Evolutionary conservation across 169 alveolate genomes (phyloP), one percentile per base, ranked within the genome.

Genomic region (Babesia gibsoni): DNA sequence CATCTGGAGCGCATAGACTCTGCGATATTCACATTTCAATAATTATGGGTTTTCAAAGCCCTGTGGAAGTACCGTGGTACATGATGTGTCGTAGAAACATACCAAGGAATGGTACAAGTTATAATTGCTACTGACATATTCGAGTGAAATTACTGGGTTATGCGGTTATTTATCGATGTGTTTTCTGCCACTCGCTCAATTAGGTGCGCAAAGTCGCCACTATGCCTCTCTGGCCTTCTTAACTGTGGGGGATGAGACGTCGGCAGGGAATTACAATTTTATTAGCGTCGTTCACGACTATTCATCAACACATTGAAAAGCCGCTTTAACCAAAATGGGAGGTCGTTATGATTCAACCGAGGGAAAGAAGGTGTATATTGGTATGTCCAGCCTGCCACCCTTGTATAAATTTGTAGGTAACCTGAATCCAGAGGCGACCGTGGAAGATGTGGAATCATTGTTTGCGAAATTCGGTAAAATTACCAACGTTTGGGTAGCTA

Each of bases 381-480:
- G 81, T 68, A 52, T 5, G 77, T 14, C 45, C 8, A 20, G 53
- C 43, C 52, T 23, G 7, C 22, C 35, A 7, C 20, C 4, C 10
- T 12, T 22, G 9, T 4, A 14, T 32, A 12, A 10, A 18, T 20
- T 30, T 5, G 14, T 65, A 77, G 86, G 86, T 7, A 77, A 77
- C 82, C 67, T 77, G 25, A 63, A 57, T 20, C 77, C 70, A 12
- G 65, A 57, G 35, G 68, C 81, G 41, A 77, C 86, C 29, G 50
- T 53, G 7, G 82, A 77, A 12, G 72, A 77, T 27, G 49, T 77
- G 22, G 86, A 77, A 43, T 52, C 73, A 10, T 27, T 77, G 35
- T 77, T 77, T 77, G 33, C 86, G 20, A 77, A 67, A 25, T 77
- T 66, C 50, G 86, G 86, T 52, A 77, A 41, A 10, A 58, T 77